phyloP scores from a whole-genome alignment of 148 eudicot genomes.

The Fallopia convolvulus region DNA sequence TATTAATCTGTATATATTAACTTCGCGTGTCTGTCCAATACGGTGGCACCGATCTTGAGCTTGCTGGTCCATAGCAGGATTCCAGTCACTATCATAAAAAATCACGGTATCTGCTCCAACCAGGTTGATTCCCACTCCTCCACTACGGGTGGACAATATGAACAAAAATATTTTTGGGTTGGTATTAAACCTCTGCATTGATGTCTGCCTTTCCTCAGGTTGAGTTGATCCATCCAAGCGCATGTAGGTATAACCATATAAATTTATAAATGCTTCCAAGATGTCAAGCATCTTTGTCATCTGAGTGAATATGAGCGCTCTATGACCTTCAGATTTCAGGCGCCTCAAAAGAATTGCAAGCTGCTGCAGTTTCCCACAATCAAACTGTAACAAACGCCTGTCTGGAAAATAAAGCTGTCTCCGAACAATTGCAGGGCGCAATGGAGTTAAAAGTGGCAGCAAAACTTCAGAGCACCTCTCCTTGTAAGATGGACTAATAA shows the following conservation, averaged over 20 bases:
- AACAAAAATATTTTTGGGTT: constrained; percentile 93
- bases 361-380: constrained; percentile 98
- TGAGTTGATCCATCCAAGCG: constrained; percentile 98
- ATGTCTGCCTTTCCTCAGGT: constrained; percentile 97
- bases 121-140: constrained; percentile 96
- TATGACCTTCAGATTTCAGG: constrained; percentile 84
- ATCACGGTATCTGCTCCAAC: constrained; percentile 99
- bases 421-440: constrained; percentile 90
- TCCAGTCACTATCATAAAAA: constrained; percentile 93
- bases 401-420: constrained; percentile 98
- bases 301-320: constrained; percentile 95
- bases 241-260: constrained; percentile 98
- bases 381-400: constrained; percentile 94
- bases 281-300: constrained; percentile 99
- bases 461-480: constrained; percentile 52
- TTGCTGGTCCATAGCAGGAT: constrained; percentile 99
- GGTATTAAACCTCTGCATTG: constrained; percentile 98
- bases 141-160: constrained; percentile 94
- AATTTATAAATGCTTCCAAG: constrained; percentile 87
- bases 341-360: constrained; percentile 77
- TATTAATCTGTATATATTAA: constrained; percentile 81
- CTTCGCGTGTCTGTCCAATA: constrained; percentile 99
- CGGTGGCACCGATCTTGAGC: constrained; percentile 99
- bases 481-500: constrained; percentile 45
- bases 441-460: constrained; percentile 73